These are phyloP conservation scores for Penicillium desertorum DNA, from an alignment of 495 filamentous ascomycete genomes.

Conservation along the genomic window DNA sequence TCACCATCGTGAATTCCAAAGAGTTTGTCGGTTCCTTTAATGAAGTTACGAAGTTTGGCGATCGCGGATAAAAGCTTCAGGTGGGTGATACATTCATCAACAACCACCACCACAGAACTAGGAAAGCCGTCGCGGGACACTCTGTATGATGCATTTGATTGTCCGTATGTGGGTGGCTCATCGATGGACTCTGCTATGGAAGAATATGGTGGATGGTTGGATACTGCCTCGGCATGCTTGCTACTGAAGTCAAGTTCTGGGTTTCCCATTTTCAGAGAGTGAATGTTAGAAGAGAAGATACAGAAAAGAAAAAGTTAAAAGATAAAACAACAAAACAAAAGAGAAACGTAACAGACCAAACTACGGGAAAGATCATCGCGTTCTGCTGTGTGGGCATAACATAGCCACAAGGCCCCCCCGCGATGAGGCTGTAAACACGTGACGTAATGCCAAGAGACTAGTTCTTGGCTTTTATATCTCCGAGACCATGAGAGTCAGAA, in stretches of 20 bases:
- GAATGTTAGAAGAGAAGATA: neutral
- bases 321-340: neutral
- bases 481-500: neutral
- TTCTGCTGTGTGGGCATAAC: neutral
- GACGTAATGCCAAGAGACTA: neutral
- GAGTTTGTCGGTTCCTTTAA: neutral
- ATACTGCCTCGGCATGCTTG: neutral
- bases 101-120: neutral
- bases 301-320: neutral
- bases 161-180: neutral
- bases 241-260: neutral
- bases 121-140: neutral
- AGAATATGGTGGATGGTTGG: constrained; percentile 1
- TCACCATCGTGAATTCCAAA: constrained; percentile 1
- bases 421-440: neutral
- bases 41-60: neutral
- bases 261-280: neutral
- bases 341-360: neutral
- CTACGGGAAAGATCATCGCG: neutral
- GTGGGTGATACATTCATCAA: constrained; percentile 1
- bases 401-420: constrained; percentile 5
- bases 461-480: neutral
- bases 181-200: neutral
- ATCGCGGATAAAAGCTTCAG: neutral
- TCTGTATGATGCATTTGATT: neutral